Base-by-base conservation (phyloP, 192 early-diverging fungal species). In the Gaertneriomyces semiglobifer region DNA sequence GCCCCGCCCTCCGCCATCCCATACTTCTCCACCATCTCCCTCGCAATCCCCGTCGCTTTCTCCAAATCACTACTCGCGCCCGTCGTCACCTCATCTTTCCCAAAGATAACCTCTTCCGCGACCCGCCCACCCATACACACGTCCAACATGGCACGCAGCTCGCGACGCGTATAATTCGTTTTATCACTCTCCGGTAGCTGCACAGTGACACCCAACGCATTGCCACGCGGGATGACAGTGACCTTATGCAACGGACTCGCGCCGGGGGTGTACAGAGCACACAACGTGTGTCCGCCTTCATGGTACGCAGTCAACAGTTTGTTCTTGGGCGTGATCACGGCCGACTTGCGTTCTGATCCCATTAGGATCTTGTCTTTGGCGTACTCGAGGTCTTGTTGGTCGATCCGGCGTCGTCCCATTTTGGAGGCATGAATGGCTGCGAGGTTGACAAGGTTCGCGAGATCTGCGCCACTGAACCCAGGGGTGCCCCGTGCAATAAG, bases 351-450 rank as follows among this genome's bases (percentile, higher is more conserved):
- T 79, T 99, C 98, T 14, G 92, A 88, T 7, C 98, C 98, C 96
- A 98, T 98, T 60, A 99, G 77, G 62, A 99, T 95, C 65, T 94
- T 93, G 73, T 99, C 98, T 78, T 98, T 98, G 58, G 98, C 95
- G 78, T 87, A 94, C 74, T 99, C 98, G 66, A 99, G 74, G 66
- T 98, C 91, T 53, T 75, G 81, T 79, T 90, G 88, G 7, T 72
- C 79, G 2, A 99, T 93, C 33, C 77, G 71, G 44, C 75, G 79
- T n/a, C 85, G 79, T 20, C 84, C 79, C 65, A 91, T 88, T 58
- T 94, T 90, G 18, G 89, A 89, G 0, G 96, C 98, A 63, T 91
- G 86, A 67, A 99, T 96, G 4, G 98, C 98, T 1, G 96, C 96
- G 44, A 95, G 92, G 74, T 99, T 99, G 71, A 98, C 86, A 38